phyloP scores from a whole-genome alignment of 2,329 filamentous ascomycete genomes.

The Xylaria sp. region DNA sequence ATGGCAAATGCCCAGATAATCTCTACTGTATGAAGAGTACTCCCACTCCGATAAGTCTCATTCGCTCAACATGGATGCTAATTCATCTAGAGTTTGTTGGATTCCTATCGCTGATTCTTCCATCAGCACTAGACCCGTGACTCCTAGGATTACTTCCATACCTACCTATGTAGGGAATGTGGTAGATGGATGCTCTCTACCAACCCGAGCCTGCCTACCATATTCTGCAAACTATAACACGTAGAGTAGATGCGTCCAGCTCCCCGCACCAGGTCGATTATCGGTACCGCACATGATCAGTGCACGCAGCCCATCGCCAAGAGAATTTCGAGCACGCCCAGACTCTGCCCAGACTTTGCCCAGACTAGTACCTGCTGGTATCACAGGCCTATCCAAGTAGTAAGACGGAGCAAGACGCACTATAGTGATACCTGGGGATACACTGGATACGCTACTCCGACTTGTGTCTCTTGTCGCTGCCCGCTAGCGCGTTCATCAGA shows the following conservation, averaged over 20 bases:
- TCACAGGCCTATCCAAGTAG: too few species aligned
- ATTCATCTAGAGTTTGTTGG: not conserved
- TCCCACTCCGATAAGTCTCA: not conserved
- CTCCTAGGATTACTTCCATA: too few species aligned
- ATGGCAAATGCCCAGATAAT: too few species aligned
- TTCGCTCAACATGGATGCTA: not conserved
- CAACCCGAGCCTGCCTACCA: not conserved
- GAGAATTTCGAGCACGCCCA: slow-evolving; percentile 6
- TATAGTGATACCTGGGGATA: not conserved
- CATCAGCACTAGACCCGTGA: not conserved
- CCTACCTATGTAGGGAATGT: too few species aligned
- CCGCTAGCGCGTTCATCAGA: not conserved
- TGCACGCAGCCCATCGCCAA: slow-evolving; percentile 23
- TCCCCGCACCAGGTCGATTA: slow-evolving; percentile 18
- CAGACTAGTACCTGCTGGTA: not conserved
- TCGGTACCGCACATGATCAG: slow-evolving; percentile 4
- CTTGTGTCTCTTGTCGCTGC: not conserved
- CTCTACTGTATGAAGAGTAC: too few species aligned
- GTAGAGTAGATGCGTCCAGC: slow-evolving; percentile 20
- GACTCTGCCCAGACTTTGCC: not conserved
- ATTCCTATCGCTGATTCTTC: not conserved
- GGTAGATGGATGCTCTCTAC: too few species aligned
- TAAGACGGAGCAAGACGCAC: not conserved
- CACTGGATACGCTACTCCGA: not conserved
- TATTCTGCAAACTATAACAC: slow-evolving; percentile 8